A percentile compares a stretch with the other conserved stretches of the same genome.
Evolutionary conservation across 176 grass and related monocot species (phyloP).

Genomic region (Oryza meyeriana): DNA sequence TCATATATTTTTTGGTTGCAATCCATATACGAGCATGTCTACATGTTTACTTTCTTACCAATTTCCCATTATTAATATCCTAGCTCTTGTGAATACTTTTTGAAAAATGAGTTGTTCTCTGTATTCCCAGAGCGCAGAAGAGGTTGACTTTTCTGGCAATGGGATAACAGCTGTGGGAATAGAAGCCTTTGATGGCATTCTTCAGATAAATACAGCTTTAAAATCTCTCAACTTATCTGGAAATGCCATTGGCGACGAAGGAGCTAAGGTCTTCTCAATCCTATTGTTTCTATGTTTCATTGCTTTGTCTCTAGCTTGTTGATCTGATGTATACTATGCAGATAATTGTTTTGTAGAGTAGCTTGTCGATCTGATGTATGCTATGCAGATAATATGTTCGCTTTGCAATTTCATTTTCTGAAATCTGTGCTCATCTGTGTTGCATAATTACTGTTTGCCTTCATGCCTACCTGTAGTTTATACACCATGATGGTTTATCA

Average conservation of each 20-base stretch:
- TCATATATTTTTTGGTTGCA: not conserved
- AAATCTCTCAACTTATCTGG: slow-evolving; percentile 92
- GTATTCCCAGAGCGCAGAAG: slow-evolving; percentile 74
- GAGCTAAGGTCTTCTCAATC: slow-evolving; percentile 86
- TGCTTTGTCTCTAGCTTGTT: slow-evolving; percentile 3
- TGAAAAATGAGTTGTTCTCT: slow-evolving; percentile 3
- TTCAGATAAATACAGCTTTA: slow-evolving; percentile 88
- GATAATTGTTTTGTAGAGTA: too few species aligned
- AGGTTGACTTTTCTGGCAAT: slow-evolving; percentile 94
- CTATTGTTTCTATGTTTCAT: slow-evolving; percentile 26
- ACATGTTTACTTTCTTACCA: not conserved
- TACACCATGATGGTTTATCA: not conserved
- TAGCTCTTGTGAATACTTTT: slow-evolving; percentile 1
- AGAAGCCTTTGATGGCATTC: slow-evolving; percentile 90
- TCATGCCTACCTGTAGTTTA: slow-evolving; percentile 8
- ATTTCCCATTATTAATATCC: not conserved
- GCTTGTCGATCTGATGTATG: not conserved
- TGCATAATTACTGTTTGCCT: slow-evolving; percentile 15
- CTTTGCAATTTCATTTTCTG: not conserved
- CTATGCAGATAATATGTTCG: not conserved
- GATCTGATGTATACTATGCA: not conserved
- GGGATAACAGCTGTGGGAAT: slow-evolving; percentile 80
- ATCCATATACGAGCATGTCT: not conserved
- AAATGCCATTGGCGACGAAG: slow-evolving; percentile 95
- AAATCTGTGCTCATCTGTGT: slow-evolving; percentile 7